Base-by-base conservation (phyloP, 2,329 filamentous ascomycete species). In the Akanthomyces muscarius region DNA sequence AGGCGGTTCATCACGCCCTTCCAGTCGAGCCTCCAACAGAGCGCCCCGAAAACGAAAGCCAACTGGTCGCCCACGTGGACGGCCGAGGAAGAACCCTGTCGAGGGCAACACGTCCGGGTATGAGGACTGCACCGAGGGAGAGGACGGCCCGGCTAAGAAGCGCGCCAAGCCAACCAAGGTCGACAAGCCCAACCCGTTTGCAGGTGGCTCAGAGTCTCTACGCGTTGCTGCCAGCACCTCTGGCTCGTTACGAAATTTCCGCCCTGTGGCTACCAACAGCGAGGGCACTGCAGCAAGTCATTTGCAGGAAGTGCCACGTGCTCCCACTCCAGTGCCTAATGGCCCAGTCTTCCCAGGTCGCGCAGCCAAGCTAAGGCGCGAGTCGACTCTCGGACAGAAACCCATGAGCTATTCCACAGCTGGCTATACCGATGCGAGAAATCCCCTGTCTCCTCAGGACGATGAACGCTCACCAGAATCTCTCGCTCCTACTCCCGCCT, bases 211-310 rank as follows among this genome's bases (percentile, higher is more conserved):
- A 11, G 92, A 95, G 55, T 96, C 91, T 4, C 80, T 98, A 30
- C 86, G 93, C 55, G 92, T 97, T n/a, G 89, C 91, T 65, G 94
- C 94, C 53, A 96, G 92, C 72, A 96, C 91, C 18, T 89, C 93
- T 51, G 91, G 92, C 48, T 97, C 93, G 5, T 82, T 98, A 64
- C 89, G 94, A 50, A 89, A 88, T 54, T 90, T 97, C 73, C 86
- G 92, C 51, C 94, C 94, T 4, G 83, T 91, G 63, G 81, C 83
- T 38, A 77, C 82, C 28, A 80, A 77, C 3, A 76, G 75, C 30
- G 80, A 81, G 21, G 72, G 74, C 4, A 71, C 78, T 4, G 65
- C 71, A 36, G 77, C 75, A 41, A 81, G 74, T 54, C 86, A 90
- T 68, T 75, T 89, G 5, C 89, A 92, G 68, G 88, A 91, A 67